phyloP scores from a whole-genome alignment of 768 basidiomycete genomes.

The Amanita thiersii region DNA sequence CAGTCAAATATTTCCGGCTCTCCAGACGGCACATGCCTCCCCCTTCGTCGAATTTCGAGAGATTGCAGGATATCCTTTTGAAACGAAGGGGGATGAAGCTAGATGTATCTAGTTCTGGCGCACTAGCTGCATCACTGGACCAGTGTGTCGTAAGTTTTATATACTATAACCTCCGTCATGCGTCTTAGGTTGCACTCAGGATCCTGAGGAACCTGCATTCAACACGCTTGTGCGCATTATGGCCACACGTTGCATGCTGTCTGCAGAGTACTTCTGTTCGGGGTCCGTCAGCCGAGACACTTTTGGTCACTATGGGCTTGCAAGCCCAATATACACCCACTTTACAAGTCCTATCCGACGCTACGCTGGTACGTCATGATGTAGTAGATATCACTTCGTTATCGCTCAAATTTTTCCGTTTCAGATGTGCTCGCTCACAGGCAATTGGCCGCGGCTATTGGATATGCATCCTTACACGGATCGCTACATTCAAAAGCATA shows the following conservation, averaged over 20 bases:
- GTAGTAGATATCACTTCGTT: background rate
- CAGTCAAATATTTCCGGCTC: background rate
- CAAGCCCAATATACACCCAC: constrained; percentile 94
- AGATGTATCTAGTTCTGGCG: constrained; percentile 87
- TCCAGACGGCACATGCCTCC: constrained; percentile 83
- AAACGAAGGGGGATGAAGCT: constrained; percentile 79
- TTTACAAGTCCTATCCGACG: constrained; percentile 97
- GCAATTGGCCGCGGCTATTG: constrained; percentile 87
- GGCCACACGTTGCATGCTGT: constrained; percentile 97
- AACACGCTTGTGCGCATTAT: constrained; percentile 98
- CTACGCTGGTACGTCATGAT: constrained; percentile 65
- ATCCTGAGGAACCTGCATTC: constrained; percentile 79
- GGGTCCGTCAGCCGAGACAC: constrained; percentile 89
- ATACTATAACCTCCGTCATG: background rate
- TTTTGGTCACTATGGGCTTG: constrained; percentile 97
- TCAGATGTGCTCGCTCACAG: constrained; percentile 90
- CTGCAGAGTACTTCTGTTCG: constrained; percentile 96
- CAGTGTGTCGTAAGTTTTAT: constrained; percentile 60
- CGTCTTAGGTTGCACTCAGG: constrained; percentile 33
- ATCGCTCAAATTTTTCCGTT: background rate
- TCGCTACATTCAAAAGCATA: constrained; percentile 82
- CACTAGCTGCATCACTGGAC: constrained; percentile 84
- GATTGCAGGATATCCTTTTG: constrained; percentile 81
- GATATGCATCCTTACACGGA: constrained; percentile 73
- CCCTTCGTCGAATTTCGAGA: constrained; percentile 91